Base-by-base conservation (phyloP, 1,284 basidiomycete species). In the Ustilago trichophora region DNA sequence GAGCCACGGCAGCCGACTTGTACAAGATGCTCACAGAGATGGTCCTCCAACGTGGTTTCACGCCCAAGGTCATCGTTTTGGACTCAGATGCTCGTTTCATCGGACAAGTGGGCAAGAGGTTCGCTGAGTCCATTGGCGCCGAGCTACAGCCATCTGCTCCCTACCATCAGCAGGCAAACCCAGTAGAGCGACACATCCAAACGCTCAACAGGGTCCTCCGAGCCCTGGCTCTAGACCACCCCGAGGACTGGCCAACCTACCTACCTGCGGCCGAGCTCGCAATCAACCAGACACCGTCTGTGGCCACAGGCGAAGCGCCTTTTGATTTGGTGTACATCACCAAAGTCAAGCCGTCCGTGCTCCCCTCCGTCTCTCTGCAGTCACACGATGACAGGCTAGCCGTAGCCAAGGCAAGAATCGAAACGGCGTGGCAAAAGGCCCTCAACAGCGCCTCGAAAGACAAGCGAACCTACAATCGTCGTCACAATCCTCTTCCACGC, bases 81-180 rank as follows among this genome's bases (percentile, higher is more conserved):
- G 38, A 40, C n/a, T 40, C 38, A 9, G 38, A 40, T 18, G 15
- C 5, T 11, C 24, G 24, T 5, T 26, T 40, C 7, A 9, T 26
- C 6, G 24, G 38, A 11, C 1, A 10, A 4, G 24, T 26, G 2
- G 38, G 38, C 9, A 3, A 27, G 1, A 6, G 12, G 6, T 40
- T 40, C 6, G 24, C 24, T 7, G 13, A 6, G 1, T 10, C 6
- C 10, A 25, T 40, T 2, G 24, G 38, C 6, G 24, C 24, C 1
- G 1, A 11, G n/a, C 21, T 40, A 19, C 25, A 31, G 9, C 40
- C 40, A 9, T 42, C 3, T 3, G 26, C 26, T 0, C 40, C 40
- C 9, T 42, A 42, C 26, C 40, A 42, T 22, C 40, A 42, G 13
- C 40, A 42, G n/a, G 43, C 21, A 4, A 35, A 45, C 43, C 43